Evolutionary conservation across 2,329 filamentous ascomycete genomes (phyloP), one percentile per base, ranked within the genome.

Genomic region (Xylaria multiplex): DNA sequence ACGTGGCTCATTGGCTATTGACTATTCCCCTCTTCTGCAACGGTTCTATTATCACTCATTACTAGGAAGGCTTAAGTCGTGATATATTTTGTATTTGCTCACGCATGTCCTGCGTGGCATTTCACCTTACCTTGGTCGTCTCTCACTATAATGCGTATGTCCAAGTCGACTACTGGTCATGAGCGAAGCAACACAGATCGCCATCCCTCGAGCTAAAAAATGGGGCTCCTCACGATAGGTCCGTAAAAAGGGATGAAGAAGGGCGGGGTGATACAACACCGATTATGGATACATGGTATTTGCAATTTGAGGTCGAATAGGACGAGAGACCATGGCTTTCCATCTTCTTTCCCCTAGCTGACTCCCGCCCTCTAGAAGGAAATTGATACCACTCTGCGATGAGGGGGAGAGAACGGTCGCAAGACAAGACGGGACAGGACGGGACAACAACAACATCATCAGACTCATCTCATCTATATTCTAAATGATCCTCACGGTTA

Each of bases 381-480:
- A 27, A 27, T 27, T 27, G 27, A 27, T 27, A 27, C 27, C 27
- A 5, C 27, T 13, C 35, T 56, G 43, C 32, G 22, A 48, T 37
- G n/a, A 14, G 46, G 19, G 35, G 37, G 45, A 24, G 37, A 30
- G 19, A 2, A n/a, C 30, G 22, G 27, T 27, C 24, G 50, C 42
- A 49, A 19, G 30, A 52, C 30, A 14, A 16, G 27, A 57, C 54
- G 22, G 22, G 48, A 8, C 9, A 7, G 32, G 32, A 35, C 32
- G 9, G 13, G 37, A 40, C 11, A 14, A 46, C 48, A 46, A 14
- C 37, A 45, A 35, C n/a, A 14, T 37, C 55, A 43, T 30, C n/a
- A 56, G 61, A 53, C 61, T 46, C 55, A 22, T 49, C 7, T 27
- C 55, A 22, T 49, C 7, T 27, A 8, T 57, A 50, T 58, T 13